Base-by-base conservation (phyloP, 2,329 filamentous ascomycete species). In the Phialemonium atrogriseum region DNA sequence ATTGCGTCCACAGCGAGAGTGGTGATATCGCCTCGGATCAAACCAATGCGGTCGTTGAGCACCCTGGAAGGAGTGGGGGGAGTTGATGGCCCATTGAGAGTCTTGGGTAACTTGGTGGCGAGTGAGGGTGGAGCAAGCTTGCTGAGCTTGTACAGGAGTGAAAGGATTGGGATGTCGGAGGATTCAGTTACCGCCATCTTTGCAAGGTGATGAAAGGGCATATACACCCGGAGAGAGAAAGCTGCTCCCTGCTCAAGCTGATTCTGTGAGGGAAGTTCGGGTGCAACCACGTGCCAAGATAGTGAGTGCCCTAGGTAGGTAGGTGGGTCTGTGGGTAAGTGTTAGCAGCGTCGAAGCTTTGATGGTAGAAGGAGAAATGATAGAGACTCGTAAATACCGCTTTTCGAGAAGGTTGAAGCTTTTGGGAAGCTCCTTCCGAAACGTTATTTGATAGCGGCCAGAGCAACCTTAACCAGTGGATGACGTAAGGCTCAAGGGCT, bases 21-120 rank as follows among this genome's bases (percentile, higher is more conserved):
- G 10, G 88, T 95, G 55, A 96, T 93, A 55, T 94, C 86, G 44
- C 76, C 74, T 35, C 74, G 71, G 42, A 86, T 68, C 22, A 89
- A 61, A 27, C 73, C 74, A 46, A 95, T 68, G 41, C 73, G 77
- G 50, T 74, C 59, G 61, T 93, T 93, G 59, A 83, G 62, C 8
- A 56, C 45, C 34, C 67, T 54, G n/a, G 69, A 73, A 5, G 55
- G 51, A 23, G 42, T 14, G 29, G 32, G 44, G 23, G 43, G 41
- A 24, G 24, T 43, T 30, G 32, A 31, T 5, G 52, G 39, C 10
- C 48, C 35, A 20, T 50, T 14, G 42, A 26, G 26, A 31, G 41
- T 47, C 38, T 17, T 7, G 3, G 45, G 42, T 3, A 38, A 35
- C 15, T 34, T 29, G 13, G 36, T 24, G 32, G 20, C 25, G 27